Evolutionary conservation across 176 grass and related monocot genomes (phyloP).

Genomic region (Otatea glauca): DNA sequence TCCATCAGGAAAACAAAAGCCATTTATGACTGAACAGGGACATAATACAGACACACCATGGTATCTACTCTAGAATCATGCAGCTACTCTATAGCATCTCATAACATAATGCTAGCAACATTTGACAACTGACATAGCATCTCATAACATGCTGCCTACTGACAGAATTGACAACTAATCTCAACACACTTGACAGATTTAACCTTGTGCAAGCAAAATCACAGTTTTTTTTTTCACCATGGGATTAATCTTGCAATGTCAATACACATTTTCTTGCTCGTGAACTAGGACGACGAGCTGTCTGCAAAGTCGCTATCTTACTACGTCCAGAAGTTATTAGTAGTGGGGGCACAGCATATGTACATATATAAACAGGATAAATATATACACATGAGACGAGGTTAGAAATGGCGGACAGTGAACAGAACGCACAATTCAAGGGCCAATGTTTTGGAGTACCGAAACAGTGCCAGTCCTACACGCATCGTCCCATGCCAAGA

Average conservation of each 20-base stretch:
- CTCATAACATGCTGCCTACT: not conserved
- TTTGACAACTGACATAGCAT: conserved; percentile 31
- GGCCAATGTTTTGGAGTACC: conserved; percentile 45
- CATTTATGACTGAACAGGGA: conserved; percentile 22
- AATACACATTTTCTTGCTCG: conserved; percentile 10
- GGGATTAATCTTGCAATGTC: not conserved
- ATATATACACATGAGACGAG: conserved; percentile 28
- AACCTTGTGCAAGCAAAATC: conserved; percentile 2
- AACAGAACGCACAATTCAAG: conserved; percentile 49
- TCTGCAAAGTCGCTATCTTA: conserved; percentile 19
- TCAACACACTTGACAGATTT: not conserved
- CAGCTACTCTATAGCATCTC: not conserved
- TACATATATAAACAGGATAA: conserved; percentile 19
- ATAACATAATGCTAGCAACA: too few relatives aligned
- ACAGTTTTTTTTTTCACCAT: not conserved
- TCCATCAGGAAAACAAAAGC: conserved; percentile 26
- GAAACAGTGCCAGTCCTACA: conserved; percentile 42
- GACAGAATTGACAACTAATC: not conserved
- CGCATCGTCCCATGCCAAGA: conserved; percentile 50
- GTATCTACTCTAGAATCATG: conserved; percentile 43
- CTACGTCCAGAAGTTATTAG: conserved; percentile 27
- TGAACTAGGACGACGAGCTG: conserved; percentile 37
- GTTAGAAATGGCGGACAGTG: not conserved
- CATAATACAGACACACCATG: conserved; percentile 42
- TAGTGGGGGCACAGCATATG: not conserved